A percentile compares a stretch with the other conserved stretches of the same genome.
Conservation (phyloP, 495 filamentous ascomycete genomes). For the Podospora anserina region DNA sequence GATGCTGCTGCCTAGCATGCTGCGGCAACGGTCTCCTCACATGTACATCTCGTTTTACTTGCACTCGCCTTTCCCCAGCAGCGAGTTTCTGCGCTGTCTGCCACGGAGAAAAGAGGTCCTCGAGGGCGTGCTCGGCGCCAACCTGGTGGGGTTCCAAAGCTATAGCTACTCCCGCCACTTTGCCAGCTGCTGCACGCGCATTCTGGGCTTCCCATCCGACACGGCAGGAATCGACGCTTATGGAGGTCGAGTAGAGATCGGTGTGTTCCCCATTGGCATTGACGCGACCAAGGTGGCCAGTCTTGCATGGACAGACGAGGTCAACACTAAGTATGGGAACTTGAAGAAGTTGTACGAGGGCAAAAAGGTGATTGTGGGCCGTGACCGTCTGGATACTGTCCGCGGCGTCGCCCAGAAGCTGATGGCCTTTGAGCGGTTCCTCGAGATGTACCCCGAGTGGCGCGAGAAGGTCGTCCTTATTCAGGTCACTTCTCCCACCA, state of each 20-base stretch:
- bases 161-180: constrained; percentile 92
- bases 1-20: constrained; percentile 76
- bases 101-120: constrained; percentile 82
- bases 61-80: constrained; percentile 89
- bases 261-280: constrained; percentile 89
- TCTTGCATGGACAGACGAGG: constrained; percentile 63
- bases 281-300: constrained; percentile 69
- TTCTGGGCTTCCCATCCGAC: constrained; percentile 78
- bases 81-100: constrained; percentile 85
- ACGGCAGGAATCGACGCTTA: constrained; percentile 82
- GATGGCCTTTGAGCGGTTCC: constrained; percentile 85
- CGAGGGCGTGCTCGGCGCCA: constrained; percentile 81
- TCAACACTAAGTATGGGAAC: constrained; percentile 62
- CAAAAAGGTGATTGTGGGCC: constrained; percentile 91
- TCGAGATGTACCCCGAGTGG: constrained; percentile 85
- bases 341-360: constrained; percentile 71
- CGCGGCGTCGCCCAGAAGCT: constrained; percentile 90
- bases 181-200: constrained; percentile 82
- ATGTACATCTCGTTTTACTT: constrained; percentile 90
- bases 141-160: constrained; percentile 90
- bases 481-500: constrained; percentile 87
- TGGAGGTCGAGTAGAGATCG: constrained; percentile 80
- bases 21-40: constrained; percentile 76
- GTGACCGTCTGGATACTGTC: constrained; percentile 85
- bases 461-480: constrained; percentile 88